Percentiles rank a stretch among this genome's conserved stretches.
Conservation (phyloP, 2,329 filamentous ascomycete species). For the Penicillium sp. region DNA sequence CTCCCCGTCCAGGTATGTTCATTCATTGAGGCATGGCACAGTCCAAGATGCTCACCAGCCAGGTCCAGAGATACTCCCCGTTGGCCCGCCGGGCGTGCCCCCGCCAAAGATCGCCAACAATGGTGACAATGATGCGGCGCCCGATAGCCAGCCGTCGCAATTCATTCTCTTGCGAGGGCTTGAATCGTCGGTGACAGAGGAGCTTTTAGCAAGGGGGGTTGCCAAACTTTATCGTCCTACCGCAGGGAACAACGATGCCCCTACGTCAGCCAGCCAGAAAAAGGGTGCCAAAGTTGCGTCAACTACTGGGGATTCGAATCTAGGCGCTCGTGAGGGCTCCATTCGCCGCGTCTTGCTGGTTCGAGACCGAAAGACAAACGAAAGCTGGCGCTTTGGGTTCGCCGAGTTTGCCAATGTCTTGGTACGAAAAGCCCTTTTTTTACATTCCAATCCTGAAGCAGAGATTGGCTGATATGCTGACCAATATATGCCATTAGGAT, state of each 20-base stretch:
- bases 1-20: constrained; percentile 46
- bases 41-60: constrained; percentile 13
- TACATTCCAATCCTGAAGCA: not conserved
- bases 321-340: constrained; percentile 68
- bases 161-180: constrained; percentile 70
- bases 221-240: constrained; percentile 63
- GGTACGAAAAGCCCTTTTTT: constrained; percentile 23
- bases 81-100: constrained; percentile 34
- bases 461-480: constrained; percentile 3
- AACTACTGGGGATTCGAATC: constrained; percentile 53
- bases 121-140: constrained; percentile 51
- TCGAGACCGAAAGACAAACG: constrained; percentile 63
- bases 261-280: constrained; percentile 34
- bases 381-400: constrained; percentile 76
- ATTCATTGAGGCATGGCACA: not conserved
- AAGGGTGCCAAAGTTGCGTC: constrained; percentile 48
- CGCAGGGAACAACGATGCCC: constrained; percentile 29
- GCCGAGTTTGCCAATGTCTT: constrained; percentile 72
- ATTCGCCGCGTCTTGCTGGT: constrained; percentile 71
- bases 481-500: constrained; percentile 41
- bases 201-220: constrained; percentile 65
- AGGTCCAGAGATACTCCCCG: constrained; percentile 19
- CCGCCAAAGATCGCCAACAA: constrained; percentile 44
- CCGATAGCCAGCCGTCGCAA: constrained; percentile 60
- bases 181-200: constrained; percentile 64